Evolutionary conservation across 2,329 filamentous ascomycete genomes (phyloP), one percentile per base, ranked within the genome.

Genomic region (Arthroderma sp.): DNA sequence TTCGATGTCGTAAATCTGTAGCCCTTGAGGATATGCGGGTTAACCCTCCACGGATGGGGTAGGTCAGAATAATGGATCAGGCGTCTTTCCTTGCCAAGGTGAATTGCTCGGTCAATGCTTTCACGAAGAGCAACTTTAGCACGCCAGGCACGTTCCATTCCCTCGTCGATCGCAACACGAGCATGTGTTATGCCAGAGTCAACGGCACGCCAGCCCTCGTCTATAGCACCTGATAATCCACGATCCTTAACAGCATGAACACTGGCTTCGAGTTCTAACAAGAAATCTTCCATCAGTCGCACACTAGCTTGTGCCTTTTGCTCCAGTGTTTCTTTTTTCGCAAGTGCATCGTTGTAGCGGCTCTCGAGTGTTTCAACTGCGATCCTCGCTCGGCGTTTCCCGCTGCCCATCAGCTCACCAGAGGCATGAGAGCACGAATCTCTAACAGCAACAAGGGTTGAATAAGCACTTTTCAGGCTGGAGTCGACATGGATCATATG

Each of bases 1-100:
- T 94, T 94, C 48, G 85, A 87, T 57, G 94, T 86, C 49, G 79
- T 83, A 69, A 98, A 98, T 42, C 91, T 88, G 62, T 98, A 98
- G 11, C 91, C 91, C 44, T 77, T 78, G 42, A 80, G 72, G 59
- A 98, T 96, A 65, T 98, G 86, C 1, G 88, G 87, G 65, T 98
- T 98, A 58, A 94, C 82, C 49, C 84, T 77, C 91, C 91, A 98
- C 0, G 91, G 91, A 33, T 83, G 71, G 1, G 91, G 91, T 4
- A 98, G 73, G 57, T 95, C 87, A 39, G 94, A 80, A 66, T 96
- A 98, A 49, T 76, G 75, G 53, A 98, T 83, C 9, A 95, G 73
- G 40, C 88, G 86, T 41, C 86, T 75, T 58, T 93, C 81, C 53
- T 82, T 76, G 29, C 88, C 87, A 46, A 80, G 73, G 15, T 70